Evolutionary conservation across 257 asterid genomes (phyloP).

Genomic region (Parsonsia alboflavescens): DNA sequence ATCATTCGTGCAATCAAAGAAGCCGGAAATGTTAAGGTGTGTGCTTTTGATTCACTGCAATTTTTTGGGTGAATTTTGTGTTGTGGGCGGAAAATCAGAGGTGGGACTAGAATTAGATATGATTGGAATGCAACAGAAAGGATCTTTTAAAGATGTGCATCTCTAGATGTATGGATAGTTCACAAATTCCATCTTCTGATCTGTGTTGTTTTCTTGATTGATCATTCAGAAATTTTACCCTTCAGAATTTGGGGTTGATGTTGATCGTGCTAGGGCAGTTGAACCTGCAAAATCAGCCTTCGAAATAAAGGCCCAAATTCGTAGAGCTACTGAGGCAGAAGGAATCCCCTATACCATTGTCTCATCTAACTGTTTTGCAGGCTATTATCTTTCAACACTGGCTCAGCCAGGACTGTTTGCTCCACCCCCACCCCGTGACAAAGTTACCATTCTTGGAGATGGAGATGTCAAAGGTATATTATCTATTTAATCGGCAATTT

Average conservation of each 20-base stretch:
- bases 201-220: not conserved
- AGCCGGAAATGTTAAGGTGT: constrained; percentile 48
- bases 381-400: constrained; percentile 10
- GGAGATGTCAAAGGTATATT: constrained; percentile 44
- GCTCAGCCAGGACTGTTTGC: constrained; percentile 14
- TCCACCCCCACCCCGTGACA: constrained; percentile 48
- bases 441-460: constrained; percentile 43
- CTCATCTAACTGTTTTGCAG: constrained; percentile 8
- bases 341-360: constrained; percentile 18
- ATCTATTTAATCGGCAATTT: no score
- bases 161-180: not conserved
- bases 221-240: constrained; percentile 61
- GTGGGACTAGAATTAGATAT: no score
- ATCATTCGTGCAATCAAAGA: constrained; percentile 51
- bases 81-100: not conserved
- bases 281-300: constrained; percentile 33
- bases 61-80: not conserved
- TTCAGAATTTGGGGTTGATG: constrained; percentile 69
- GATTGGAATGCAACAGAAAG: not conserved
- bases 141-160: no score
- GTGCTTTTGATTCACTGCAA: not conserved
- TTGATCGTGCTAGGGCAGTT: constrained; percentile 47
- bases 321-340: constrained; percentile 15
- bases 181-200: not conserved
- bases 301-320: constrained; percentile 10